Evolutionary conservation across 345 rosid species (phyloP).

Genomic region (Eucalyptus polyanthemos): DNA sequence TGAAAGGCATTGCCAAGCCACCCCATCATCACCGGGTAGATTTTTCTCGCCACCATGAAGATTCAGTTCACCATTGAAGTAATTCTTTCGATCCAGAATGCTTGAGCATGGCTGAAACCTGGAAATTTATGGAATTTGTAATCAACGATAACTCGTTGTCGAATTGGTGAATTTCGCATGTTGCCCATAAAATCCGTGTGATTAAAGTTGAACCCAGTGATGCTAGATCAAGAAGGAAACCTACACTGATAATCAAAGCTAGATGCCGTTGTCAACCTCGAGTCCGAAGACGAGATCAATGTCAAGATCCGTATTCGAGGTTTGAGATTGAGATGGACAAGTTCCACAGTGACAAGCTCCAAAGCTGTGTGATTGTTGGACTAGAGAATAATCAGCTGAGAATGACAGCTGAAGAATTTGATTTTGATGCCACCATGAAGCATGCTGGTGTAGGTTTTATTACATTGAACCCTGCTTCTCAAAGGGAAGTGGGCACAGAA

Average conservation of each 20-base stretch:
- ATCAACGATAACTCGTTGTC: rapidly evolving
- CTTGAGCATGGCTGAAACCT: background rate
- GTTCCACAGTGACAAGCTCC: background rate
- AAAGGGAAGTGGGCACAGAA: background rate
- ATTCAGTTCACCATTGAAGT: background rate
- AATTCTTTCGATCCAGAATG: background rate
- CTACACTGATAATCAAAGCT: background rate
- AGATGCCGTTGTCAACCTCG: background rate
- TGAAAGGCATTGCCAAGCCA: background rate
- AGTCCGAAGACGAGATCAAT: background rate
- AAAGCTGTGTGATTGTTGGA: background rate
- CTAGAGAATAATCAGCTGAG: background rate
- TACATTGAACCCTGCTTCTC: background rate
- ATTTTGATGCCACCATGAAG: background rate
- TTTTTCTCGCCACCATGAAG: background rate
- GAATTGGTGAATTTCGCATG: background rate
- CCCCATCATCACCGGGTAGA: background rate
- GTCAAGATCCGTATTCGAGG: background rate
- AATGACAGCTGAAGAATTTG: background rate
- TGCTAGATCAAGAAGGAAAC: background rate
- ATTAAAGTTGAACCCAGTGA: background rate
- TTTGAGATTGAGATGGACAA: background rate
- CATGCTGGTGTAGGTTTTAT: background rate
- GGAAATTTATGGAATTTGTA: background rate
- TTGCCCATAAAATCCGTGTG: background rate